Conservation (phyloP, 208 protist genomes). For the Leishmania major region DNA sequence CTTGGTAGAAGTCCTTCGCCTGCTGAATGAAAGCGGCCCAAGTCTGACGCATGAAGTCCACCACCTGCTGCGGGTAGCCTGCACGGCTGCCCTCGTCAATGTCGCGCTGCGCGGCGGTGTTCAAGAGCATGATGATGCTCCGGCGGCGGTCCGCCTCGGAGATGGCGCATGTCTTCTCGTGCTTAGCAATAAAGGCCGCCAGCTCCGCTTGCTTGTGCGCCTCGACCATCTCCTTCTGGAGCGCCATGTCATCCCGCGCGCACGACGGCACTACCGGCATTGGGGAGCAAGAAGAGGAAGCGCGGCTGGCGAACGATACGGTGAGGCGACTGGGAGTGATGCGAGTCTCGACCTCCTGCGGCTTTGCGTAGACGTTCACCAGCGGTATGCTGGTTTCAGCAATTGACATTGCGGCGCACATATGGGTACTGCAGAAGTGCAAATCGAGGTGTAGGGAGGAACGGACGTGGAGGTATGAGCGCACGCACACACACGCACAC, state of each 20-base stretch:
- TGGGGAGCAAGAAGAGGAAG: slow-evolving; percentile 10
- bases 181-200: slow-evolving; percentile 44
- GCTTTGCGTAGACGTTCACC: slow-evolving; percentile 11
- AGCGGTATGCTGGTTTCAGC: slow-evolving; percentile 4
- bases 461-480: background rate
- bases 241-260: slow-evolving; percentile 37
- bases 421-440: slow-evolving; percentile 4
- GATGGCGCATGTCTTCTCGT: slow-evolving; percentile 33
- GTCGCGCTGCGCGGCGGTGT: slow-evolving; percentile 47
- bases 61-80: slow-evolving; percentile 36
- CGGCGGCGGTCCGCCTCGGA: slow-evolving; percentile 33
- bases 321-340: slow-evolving; percentile 43
- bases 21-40: slow-evolving; percentile 65
- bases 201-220: slow-evolving; percentile 33
- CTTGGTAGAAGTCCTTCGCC: slow-evolving; percentile 41
- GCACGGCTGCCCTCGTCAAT: slow-evolving; percentile 13
- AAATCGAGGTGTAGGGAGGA: background rate
- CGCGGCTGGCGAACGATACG: slow-evolving; percentile 45
- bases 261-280: background rate
- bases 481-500: background rate
- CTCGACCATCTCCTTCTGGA: slow-evolving; percentile 35
- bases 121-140: slow-evolving; percentile 53
- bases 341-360: background rate
- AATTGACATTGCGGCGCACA: slow-evolving; percentile 11
- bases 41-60: slow-evolving; percentile 58